Evolutionary conservation across 257 asterid species (phyloP), one percentile per base, ranked within the genome.

Genomic region (Henckelia pumila): DNA sequence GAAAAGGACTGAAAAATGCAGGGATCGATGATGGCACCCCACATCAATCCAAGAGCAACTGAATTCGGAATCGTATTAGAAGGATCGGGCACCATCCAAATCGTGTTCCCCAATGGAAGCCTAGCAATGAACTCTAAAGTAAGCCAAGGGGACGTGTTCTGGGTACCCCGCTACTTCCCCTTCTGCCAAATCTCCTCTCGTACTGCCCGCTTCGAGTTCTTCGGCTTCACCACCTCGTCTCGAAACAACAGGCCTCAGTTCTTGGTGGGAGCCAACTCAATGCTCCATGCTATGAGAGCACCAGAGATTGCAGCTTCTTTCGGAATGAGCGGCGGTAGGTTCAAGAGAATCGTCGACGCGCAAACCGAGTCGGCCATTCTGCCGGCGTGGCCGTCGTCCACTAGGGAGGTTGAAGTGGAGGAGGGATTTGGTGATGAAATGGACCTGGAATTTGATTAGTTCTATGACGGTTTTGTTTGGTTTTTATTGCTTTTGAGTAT

Each of bases 1-100:
- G 3, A 35, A 10, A 35, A 35, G 26, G 6, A 1, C 8, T 35
- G 16, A 0, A 40, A 16, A 11, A 19, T 78, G 81, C 68, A 93
- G 97, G 97, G 99, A 58, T 80, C 99, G 13, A 90, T 93, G 97
- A 78, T 93, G 96, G 96, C 97, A 35, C 99, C 99, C 0, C 99
- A 93, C 29, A 63, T 86, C 40, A 93, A 93, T 60, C 97, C 96
- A 29, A 77, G 76, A 56, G 97, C 97, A 59, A 75, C 81, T 0
- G 97, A 90, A 69, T 86, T 76, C 1, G 99, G 96, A 0, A 20
- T 93, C 1, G 97, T 90, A 17, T 37, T 90, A 28, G 59, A 70
- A 2, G 99, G 97, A 1, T 63, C 70, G 0, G 97, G 99, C 2
- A 80, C 74, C 0, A 73, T 93, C 65, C 88, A 93, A 53, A 66